phyloP scores from a whole-genome alignment of 805 yeast species.

The Clavispora carvajalis region DNA sequence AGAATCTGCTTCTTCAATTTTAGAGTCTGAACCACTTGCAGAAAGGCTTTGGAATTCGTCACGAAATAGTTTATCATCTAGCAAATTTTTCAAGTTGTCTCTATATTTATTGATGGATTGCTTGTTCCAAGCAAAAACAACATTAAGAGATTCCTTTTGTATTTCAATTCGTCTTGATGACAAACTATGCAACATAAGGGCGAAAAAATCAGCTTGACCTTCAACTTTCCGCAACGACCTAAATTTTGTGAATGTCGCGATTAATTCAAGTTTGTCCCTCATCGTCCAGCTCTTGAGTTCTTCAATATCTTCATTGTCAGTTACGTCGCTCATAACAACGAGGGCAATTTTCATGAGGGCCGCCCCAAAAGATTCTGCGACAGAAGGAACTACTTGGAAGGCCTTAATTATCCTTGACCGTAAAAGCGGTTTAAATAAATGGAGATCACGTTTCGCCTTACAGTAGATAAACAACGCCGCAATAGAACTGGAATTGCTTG shows the following conservation, averaged over 20 bases:
- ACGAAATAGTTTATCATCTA: slow-evolving; percentile 78
- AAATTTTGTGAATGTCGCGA: slow-evolving; percentile 62
- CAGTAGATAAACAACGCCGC: slow-evolving; percentile 35
- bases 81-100: slow-evolving; percentile 65
- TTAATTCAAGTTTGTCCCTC: slow-evolving; percentile 51
- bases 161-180: slow-evolving; percentile 56
- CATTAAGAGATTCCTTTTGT: slow-evolving; percentile 69
- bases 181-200: slow-evolving; percentile 49
- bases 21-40: slow-evolving; percentile 42
- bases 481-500: slow-evolving; percentile 27
- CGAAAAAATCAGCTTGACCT: slow-evolving; percentile 48
- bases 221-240: slow-evolving; percentile 53
- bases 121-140: slow-evolving; percentile 60
- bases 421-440: slow-evolving; percentile 38
- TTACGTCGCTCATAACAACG: slow-evolving; percentile 33
- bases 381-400: slow-evolving; percentile 50
- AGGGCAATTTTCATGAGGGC: slow-evolving; percentile 47
- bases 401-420: slow-evolving; percentile 56
- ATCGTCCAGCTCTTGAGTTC: slow-evolving; percentile 33
- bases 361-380: slow-evolving; percentile 63
- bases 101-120: slow-evolving; percentile 58
- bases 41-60: slow-evolving; percentile 75
- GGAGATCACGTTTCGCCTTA: slow-evolving; percentile 30
- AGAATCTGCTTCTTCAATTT: slow-evolving; percentile 58
- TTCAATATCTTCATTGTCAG: slow-evolving; percentile 18